Base-by-base conservation (phyloP, 805 yeast genomes). In the Zygosaccharomyces gambellarensis region DNA sequence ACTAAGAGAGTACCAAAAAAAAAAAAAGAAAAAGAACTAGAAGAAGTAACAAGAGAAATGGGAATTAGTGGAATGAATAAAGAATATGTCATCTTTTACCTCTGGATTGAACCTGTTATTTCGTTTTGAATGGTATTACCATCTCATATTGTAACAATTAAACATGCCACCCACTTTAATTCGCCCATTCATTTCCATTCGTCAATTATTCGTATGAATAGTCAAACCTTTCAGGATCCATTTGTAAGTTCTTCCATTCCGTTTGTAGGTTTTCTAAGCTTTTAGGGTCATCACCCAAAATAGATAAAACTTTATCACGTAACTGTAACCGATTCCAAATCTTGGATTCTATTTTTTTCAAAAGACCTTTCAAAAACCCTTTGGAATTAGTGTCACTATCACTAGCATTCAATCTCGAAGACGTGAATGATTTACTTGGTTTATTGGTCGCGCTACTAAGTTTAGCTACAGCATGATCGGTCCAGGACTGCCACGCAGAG, bases 161-260 rank as follows among this genome's bases (percentile, higher is more conserved):
- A n/a, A 42, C 25, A 42, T 42, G 29, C 23, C 14, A 28, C 14
- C 7, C 6, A 30, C 23, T 14, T 30, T 11, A 22, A 25, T 14
- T 14, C 11, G 9, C 14, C 22, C 42, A 39, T 25, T 39, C 21
- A 39, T 23, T 39, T 25, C 14, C 30, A 23, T 45, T 22, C 34
- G 49, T 21, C 43, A 32, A 40, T 40, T 4, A 9, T 46, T 46
- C 17, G 32, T 14, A 46, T 17, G 40, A 36, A 43, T 48, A 48
- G 27, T 43, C 41, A 34, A 43, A 43, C 30, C 30, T 43, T 43
- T 43, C 44, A 32, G 23, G 40, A 14, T 43, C 39, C 29, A 51
- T 28, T 29, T 43, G 39, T 6, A 54, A 10, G 40, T 46, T 50
- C 48, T 48, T 46, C 58, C 58, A 54, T 46, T 45, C 32, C 6